Conservation (phyloP, 1,284 basidiomycete species). For the Malassezia equina region DNA sequence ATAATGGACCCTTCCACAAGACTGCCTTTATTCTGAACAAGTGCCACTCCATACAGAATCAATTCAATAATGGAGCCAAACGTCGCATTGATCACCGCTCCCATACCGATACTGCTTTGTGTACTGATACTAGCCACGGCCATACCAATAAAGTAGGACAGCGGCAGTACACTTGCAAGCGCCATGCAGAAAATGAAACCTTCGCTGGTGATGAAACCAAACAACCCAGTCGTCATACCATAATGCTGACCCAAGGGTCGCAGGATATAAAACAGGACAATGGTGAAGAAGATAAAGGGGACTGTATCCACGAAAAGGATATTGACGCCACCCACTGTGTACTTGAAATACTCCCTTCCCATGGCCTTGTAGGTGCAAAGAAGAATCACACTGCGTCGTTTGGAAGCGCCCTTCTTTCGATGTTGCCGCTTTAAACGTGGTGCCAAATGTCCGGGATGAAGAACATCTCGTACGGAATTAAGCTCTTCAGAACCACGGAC, state of each 20-base stretch:
- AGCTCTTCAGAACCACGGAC: constrained; percentile 20
- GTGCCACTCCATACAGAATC: constrained; percentile 78
- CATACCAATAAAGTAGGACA: constrained; percentile 99
- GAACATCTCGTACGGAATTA: constrained; percentile 28
- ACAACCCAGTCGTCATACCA: constrained; percentile 54
- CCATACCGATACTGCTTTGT: constrained; percentile 97
- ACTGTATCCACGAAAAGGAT: constrained; percentile 95
- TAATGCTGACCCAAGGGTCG: constrained; percentile 61
- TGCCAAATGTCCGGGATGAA: constrained; percentile 49
- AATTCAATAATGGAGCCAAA: constrained; percentile 98
- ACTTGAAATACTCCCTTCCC: constrained; percentile 94
- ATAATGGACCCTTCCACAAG: constrained; percentile 96
- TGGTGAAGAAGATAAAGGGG: constrained; percentile 86
- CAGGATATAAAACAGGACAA: constrained; percentile 80
- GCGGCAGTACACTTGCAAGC: constrained; percentile 82
- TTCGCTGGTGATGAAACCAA: constrained; percentile 64
- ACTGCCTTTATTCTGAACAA: constrained; percentile 77
- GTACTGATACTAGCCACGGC: constrained; percentile 97
- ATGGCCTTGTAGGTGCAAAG: constrained; percentile 89
- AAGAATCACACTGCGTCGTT: constrained; percentile 60
- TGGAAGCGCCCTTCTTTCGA: constrained; percentile 51
- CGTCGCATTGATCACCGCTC: constrained; percentile 97
- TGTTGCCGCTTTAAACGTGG: constrained; percentile 48
- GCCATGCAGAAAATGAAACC: constrained; percentile 74
- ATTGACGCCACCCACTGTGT: constrained; percentile 96